Conservation (phyloP, 441 rosid genomes). For the California macrophylla region DNA sequence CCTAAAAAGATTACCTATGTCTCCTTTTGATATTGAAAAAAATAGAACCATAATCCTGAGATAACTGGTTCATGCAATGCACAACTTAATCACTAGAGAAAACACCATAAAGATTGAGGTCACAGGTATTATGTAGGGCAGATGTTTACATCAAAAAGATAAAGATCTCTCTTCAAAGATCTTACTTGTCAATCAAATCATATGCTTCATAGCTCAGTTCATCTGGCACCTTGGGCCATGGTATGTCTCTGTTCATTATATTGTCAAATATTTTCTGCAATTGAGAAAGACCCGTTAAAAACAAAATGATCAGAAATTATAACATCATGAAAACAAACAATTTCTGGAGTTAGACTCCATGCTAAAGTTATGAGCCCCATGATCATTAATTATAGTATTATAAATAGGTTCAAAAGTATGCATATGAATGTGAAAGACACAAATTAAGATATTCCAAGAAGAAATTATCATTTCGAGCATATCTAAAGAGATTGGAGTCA, state of each 20-base stretch:
- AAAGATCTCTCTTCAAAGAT: neutral
- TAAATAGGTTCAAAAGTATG: no score
- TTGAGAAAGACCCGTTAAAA: neutral
- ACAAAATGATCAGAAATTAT: neutral
- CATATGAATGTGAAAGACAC: no score
- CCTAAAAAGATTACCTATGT: neutral
- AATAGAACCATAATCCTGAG: neutral
- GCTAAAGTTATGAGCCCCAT: neutral
- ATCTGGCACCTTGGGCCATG: constrained; percentile 86
- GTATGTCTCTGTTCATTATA: constrained; percentile 88
- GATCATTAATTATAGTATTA: neutral
- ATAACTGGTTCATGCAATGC: neutral
- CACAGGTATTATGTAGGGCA: neutral
- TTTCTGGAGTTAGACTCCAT: neutral
- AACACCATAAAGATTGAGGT: neutral
- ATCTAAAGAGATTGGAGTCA: neutral
- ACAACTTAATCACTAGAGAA: neutral
- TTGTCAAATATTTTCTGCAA: constrained; percentile 91
- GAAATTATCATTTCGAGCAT: neutral
- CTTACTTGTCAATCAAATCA: constrained; percentile 86
- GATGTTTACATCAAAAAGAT: neutral
- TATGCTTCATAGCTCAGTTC: constrained; percentile 68
- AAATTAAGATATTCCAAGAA: no score
- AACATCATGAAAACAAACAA: neutral
- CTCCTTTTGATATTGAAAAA: neutral